A percentile compares a stretch with the other conserved stretches of the same genome.
These are phyloP conservation scores for Stephanodiscus triporus DNA, from an alignment of 108 stramenopile species.

Conservation along the genomic window DNA sequence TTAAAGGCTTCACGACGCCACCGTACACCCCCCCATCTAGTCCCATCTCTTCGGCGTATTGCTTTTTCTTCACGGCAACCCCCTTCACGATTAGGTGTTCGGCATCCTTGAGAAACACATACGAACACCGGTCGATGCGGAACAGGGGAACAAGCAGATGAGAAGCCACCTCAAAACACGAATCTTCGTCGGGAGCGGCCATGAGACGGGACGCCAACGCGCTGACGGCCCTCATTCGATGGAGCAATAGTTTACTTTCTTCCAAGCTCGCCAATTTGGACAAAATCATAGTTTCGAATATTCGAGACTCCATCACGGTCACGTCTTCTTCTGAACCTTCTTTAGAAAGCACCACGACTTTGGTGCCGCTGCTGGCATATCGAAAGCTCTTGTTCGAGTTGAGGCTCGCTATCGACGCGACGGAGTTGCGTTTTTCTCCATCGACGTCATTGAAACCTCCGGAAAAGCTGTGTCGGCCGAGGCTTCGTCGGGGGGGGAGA, in stretches of 20 bases:
- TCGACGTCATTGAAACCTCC: slow-evolving; percentile 4
- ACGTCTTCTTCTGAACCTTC: slow-evolving; percentile 14
- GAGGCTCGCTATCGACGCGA: neutral
- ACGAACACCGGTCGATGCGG: slow-evolving; percentile 28
- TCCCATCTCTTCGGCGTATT: slow-evolving; percentile 25
- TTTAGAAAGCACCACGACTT: slow-evolving; percentile 26
- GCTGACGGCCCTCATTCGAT: slow-evolving; percentile 33
- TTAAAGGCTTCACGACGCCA: slow-evolving; percentile 14
- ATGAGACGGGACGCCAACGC: slow-evolving; percentile 28
- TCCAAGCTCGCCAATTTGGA: slow-evolving; percentile 30
- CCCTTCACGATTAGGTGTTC: slow-evolving; percentile 29
- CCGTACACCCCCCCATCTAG: neutral
- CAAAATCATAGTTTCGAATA: slow-evolving; percentile 33
- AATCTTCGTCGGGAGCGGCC: slow-evolving; percentile 41
- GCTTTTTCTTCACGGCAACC: slow-evolving; percentile 17
- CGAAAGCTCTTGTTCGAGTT: neutral
- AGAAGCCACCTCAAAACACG: slow-evolving; percentile 35
- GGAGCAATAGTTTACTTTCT: slow-evolving; percentile 27
- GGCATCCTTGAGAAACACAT: slow-evolving; percentile 34
- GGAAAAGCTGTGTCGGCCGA: slow-evolving; percentile 8
- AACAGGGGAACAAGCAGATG: slow-evolving; percentile 41
- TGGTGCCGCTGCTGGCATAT: slow-evolving; percentile 14
- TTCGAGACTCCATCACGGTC: slow-evolving; percentile 14
- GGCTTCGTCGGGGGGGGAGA: no score
- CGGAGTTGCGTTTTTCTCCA: slow-evolving; percentile 9